phyloP scores from a whole-genome alignment of 148 eudicot genomes.

The Rhododendron ovatum region DNA sequence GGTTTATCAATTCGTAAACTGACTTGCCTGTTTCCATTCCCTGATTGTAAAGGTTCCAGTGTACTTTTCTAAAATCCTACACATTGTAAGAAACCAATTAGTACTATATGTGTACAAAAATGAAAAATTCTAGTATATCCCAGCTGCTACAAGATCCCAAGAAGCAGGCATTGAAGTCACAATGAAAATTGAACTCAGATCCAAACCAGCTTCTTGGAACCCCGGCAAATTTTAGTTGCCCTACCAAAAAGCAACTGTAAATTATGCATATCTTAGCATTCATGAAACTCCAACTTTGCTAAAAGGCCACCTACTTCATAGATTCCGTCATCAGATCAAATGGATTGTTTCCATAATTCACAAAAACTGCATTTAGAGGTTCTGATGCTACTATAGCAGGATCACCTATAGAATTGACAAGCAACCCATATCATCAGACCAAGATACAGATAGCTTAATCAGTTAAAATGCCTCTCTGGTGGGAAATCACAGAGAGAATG shows the following conservation, averaged over 20 bases:
- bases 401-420: conserved; percentile 24
- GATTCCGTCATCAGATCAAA: conserved; percentile 37
- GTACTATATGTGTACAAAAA: not conserved
- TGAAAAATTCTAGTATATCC: not conserved
- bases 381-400: conserved; percentile 25
- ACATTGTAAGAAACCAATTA: not conserved
- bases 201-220: conserved; percentile 2
- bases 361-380: conserved; percentile 34
- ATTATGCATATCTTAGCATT: not conserved
- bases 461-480: no score
- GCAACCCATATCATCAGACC: not conserved
- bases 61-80: conserved; percentile 31
- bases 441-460: not conserved
- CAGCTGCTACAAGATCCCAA: not conserved
- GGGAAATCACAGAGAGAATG: no score
- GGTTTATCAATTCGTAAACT: not conserved
- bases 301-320: conserved; percentile 30
- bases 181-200: not conserved
- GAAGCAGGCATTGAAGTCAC: not conserved
- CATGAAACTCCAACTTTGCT: conserved; percentile 1
- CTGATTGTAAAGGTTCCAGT: conserved; percentile 28
- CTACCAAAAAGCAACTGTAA: not conserved
- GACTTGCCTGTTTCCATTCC: conserved; percentile 33
- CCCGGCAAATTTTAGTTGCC: not conserved
- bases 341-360: conserved; percentile 38